Conservation (phyloP, 78 protist genomes). For the Polysphondylium violaceum region DNA sequence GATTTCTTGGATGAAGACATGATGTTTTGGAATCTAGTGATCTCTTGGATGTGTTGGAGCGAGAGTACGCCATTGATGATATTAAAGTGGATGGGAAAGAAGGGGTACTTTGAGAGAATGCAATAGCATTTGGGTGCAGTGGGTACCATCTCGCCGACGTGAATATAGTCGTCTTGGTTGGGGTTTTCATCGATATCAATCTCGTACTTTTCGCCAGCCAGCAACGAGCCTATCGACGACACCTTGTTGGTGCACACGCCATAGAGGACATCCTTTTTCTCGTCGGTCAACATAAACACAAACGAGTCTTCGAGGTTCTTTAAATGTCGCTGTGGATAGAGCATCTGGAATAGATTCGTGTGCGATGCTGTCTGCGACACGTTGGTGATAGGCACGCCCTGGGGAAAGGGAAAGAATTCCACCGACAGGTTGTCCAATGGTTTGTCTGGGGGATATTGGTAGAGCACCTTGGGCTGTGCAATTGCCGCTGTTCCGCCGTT, state of each 20-base stretch:
- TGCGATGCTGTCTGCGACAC: conserved; percentile 60
- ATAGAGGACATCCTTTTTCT: conserved; percentile 56
- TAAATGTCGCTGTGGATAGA: conserved; percentile 48
- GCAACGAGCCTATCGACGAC: conserved; percentile 5
- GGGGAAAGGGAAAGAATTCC: conserved; percentile 58
- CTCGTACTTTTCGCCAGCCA: not conserved
- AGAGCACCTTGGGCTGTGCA: conserved; percentile 37
- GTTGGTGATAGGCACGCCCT: conserved; percentile 23
- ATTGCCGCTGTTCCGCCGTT: not conserved
- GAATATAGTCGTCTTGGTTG: not conserved
- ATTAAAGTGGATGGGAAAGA: conserved; percentile 64
- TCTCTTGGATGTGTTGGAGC: conserved; percentile 62
- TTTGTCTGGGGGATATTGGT: conserved; percentile 73
- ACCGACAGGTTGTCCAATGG: conserved; percentile 27
- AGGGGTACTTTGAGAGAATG: conserved; percentile 50
- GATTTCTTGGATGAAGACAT: not conserved
- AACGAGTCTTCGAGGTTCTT: conserved; percentile 66
- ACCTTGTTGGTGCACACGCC: conserved; percentile 51
- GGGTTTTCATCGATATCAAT: conserved; percentile 45
- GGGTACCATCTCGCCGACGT: conserved; percentile 9
- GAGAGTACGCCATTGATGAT: conserved; percentile 27
- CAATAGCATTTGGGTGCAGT: conserved; percentile 50
- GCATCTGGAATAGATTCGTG: conserved; percentile 43
- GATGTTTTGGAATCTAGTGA: conserved; percentile 31
- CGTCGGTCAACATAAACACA: conserved; percentile 72